These are phyloP conservation scores for Colletotrichum orbiculare DNA, from an alignment of 2,329 filamentous ascomycete genomes.

Conservation along the genomic window DNA sequence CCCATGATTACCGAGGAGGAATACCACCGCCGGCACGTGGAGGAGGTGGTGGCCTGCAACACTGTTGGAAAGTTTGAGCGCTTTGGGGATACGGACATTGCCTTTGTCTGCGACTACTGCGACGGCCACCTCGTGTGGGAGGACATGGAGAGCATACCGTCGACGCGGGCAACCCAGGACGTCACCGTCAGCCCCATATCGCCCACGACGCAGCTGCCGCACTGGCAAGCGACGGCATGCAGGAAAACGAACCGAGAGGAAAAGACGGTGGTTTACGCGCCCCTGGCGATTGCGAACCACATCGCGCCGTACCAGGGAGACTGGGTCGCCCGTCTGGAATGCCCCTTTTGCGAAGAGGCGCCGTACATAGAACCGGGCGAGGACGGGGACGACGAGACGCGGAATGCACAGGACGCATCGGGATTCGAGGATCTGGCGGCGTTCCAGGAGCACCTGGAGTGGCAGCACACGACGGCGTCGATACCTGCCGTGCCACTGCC, in stretches of 20 bases:
- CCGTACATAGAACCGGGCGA: conserved; percentile 53
- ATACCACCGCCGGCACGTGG: conserved; percentile 52
- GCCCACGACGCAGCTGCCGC: conserved; percentile 42
- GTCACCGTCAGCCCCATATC: conserved; percentile 15
- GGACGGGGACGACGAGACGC: conserved; percentile 63
- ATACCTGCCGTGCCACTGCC: conserved; percentile 48
- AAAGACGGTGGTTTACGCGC: conserved; percentile 66
- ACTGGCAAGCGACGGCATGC: conserved; percentile 65
- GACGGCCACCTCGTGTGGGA: conserved; percentile 70
- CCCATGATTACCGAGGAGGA: conserved; percentile 45
- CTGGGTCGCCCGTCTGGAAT: conserved; percentile 63
- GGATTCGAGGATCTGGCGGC: conserved; percentile 60
- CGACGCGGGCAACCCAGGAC: conserved; percentile 45
- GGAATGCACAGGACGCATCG: conserved; percentile 58
- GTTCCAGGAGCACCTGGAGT: conserved; percentile 67
- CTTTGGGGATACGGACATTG: conserved; percentile 64
- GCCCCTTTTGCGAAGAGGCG: conserved; percentile 67
- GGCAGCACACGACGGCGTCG: conserved; percentile 61
- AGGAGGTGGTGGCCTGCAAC: conserved; percentile 64
- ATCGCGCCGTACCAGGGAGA: conserved; percentile 60
- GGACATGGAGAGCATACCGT: conserved; percentile 64
- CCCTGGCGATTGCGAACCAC: conserved; percentile 69
- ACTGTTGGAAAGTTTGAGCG: conserved; percentile 66
- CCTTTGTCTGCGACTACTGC: conserved; percentile 71
- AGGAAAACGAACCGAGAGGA: conserved; percentile 48